Evolutionary conservation across 441 rosid species (phyloP), one percentile per base, ranked within the genome.

Genomic region (Gossypium lobatum): DNA sequence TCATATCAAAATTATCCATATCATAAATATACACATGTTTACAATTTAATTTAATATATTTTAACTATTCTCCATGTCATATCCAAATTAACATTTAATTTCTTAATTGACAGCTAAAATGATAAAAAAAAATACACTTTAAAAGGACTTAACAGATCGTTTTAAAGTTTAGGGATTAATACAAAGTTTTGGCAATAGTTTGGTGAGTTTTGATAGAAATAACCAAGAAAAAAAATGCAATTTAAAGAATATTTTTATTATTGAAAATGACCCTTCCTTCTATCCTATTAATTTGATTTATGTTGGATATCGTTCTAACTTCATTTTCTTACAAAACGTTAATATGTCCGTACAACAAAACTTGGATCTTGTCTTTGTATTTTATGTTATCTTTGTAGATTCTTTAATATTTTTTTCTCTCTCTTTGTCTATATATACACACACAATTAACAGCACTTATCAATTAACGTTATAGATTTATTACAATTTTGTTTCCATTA

Each of bases 401-500:
- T 54, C 73, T 28, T 70, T 16, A n/a, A 4, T 50, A 26, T 26
- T 10, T 9, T 14, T 67, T 76, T 67, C 23, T 31, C 4, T 18
- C 3, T 17, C 6, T 65, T 3, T 68, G 76, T 68, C 52, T 70
- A 17, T 21, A 42, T 74, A 48, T 0, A 53, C 23, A 20, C 7
- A 63, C 74, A 71, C 59, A 78, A 61, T 60, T 69, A 69, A 71
- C 73, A 60, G 78, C 77, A 75, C 81, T 76, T 75, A 76, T 79
- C 80, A 67, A 67, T 58, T 67, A 77, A 73, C 82, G 82, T 85
- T 74, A 71, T 73, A 65, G 83, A 83, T 86, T 80, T 66, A 83
- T 61, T 59, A 55, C 37, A 70, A 25, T 69, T 58, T 84, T 84
- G 79, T 73, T 73, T 79, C 67, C 71, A 73, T 79, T 73, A 76